phyloP scores from a whole-genome alignment of 2,329 filamentous ascomycete species.

The Epichloe sp. region DNA sequence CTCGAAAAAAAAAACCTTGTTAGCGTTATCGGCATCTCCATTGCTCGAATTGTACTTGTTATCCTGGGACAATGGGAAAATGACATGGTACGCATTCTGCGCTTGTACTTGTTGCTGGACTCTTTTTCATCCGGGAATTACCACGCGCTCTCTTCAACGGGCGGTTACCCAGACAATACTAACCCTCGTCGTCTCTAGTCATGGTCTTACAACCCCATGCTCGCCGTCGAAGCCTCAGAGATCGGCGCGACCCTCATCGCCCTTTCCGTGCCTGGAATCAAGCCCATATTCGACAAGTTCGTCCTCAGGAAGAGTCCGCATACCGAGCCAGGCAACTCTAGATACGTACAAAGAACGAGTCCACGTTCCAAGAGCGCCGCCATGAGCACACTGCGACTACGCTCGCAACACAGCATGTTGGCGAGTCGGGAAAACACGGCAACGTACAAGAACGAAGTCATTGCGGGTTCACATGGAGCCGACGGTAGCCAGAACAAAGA shows the following conservation, averaged over 20 bases:
- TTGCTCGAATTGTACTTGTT: conserved; percentile 32
- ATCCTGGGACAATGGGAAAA: conserved; percentile 31
- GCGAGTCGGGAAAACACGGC: conserved; percentile 14
- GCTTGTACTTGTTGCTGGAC: not conserved
- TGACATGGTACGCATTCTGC: conserved; percentile 18
- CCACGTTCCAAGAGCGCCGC: conserved; percentile 15
- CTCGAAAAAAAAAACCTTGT: no score
- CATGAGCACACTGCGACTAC: conserved; percentile 17
- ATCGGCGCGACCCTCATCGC: conserved; percentile 37
- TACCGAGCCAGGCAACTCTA: conserved; percentile 11
- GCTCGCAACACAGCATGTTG: conserved; percentile 17
- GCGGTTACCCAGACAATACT: no score
- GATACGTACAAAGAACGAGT: conserved; percentile 10
- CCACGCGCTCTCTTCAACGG: no score
- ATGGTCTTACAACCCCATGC: conserved; percentile 37
- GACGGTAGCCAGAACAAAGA: conserved; percentile 14
- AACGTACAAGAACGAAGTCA: conserved; percentile 12
- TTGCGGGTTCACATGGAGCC: conserved; percentile 11
- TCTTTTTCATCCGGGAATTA: no score
- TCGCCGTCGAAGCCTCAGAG: conserved; percentile 36
- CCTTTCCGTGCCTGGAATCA: conserved; percentile 35
- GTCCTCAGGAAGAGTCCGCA: conserved; percentile 15
- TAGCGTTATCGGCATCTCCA: conserved; percentile 36
- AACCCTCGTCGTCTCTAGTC: conserved; percentile 13
- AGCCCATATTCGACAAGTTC: conserved; percentile 29